phyloP scores from a whole-genome alignment of 2,329 filamentous ascomycete genomes.

The Scopulariopsis brevicaulis region DNA sequence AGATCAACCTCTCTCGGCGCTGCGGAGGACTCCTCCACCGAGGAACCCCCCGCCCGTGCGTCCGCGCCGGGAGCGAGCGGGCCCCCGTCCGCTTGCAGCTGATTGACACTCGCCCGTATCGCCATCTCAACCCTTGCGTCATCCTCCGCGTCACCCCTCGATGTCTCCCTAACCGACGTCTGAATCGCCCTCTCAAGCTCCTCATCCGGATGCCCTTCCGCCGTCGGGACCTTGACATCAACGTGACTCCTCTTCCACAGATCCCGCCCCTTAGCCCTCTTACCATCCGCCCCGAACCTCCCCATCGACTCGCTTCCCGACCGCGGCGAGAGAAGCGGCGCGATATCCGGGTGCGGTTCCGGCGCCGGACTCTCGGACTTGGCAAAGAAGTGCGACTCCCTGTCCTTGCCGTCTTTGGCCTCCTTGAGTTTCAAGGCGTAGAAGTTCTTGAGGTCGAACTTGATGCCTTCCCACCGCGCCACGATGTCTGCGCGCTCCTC shows the following conservation, averaged over 20 bases:
- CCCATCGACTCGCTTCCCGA: conserved; percentile 37
- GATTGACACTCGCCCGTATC: conserved; percentile 58
- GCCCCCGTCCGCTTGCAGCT: conserved; percentile 24
- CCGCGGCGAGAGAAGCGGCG: conserved; percentile 13
- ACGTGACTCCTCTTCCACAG: conserved; percentile 24
- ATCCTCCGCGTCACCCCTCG: conserved; percentile 55
- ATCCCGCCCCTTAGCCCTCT: conserved; percentile 35
- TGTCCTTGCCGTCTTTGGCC: conserved; percentile 6
- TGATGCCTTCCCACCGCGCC: conserved; percentile 49
- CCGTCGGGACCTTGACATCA: conserved; percentile 8
- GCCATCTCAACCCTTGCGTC: conserved; percentile 62
- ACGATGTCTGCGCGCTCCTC: conserved; percentile 56
- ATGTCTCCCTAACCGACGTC: conserved; percentile 58
- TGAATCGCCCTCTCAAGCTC: conserved; percentile 65
- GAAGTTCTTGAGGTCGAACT: conserved; percentile 48
- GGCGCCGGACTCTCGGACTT: not conserved
- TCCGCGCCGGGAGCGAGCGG: not conserved
- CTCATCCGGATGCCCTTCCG: conserved; percentile 24
- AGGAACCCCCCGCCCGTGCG: not conserved
- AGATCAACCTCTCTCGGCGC: conserved; percentile 22
- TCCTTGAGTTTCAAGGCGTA: conserved; percentile 38
- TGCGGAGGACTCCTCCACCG: not conserved
- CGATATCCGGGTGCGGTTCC: conserved; percentile 8
- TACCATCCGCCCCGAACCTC: conserved; percentile 37
- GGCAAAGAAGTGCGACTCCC: not conserved